Evolutionary conservation across 1,139 yeast genomes (phyloP).

Genomic region (Hyphopichia burtonii): DNA sequence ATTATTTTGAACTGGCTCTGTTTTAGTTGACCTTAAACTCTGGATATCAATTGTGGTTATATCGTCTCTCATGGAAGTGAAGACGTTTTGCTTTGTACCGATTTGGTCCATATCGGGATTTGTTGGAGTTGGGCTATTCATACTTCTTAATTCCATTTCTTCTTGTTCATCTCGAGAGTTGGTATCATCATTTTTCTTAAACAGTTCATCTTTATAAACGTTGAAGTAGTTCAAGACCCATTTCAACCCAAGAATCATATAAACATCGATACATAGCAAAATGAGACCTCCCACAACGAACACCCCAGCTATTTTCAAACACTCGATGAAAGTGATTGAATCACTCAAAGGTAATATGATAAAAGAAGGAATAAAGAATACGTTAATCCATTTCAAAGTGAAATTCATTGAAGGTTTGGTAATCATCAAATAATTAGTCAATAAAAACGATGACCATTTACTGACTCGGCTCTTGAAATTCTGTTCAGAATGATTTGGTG

Average conservation of each 20-base stretch:
- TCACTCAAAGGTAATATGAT: constrained; percentile 67
- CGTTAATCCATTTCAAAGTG: constrained; percentile 72
- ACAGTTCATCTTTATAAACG: constrained; percentile 9
- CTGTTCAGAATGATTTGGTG: constrained; percentile 1
- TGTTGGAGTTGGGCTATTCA: constrained; percentile 11
- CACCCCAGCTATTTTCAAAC: constrained; percentile 71
- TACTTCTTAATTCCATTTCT: constrained; percentile 21
- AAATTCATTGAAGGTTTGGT: constrained; percentile 69
- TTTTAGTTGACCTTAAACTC: constrained; percentile 17
- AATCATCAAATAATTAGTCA: constrained; percentile 43
- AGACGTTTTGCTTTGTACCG: constrained; percentile 9
- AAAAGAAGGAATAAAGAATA: constrained; percentile 76
- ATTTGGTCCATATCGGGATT: constrained; percentile 4
- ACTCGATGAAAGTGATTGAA: constrained; percentile 63
- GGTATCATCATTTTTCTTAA: constrained; percentile 7
- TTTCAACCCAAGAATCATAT: constrained; percentile 33
- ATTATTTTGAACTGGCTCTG: constrained; percentile 10
- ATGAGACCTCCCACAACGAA: constrained; percentile 62
- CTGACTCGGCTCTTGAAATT: constrained; percentile 17
- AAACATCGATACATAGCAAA: constrained; percentile 47
- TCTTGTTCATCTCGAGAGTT: constrained; percentile 17
- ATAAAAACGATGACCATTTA: constrained; percentile 28
- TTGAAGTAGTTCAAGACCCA: constrained; percentile 18
- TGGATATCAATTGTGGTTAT: constrained; percentile 35
- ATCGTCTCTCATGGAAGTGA: constrained; percentile 34